These are phyloP conservation scores for Jaltomata sinuosa DNA, from an alignment of 257 asterid species.

Conservation along the genomic window DNA sequence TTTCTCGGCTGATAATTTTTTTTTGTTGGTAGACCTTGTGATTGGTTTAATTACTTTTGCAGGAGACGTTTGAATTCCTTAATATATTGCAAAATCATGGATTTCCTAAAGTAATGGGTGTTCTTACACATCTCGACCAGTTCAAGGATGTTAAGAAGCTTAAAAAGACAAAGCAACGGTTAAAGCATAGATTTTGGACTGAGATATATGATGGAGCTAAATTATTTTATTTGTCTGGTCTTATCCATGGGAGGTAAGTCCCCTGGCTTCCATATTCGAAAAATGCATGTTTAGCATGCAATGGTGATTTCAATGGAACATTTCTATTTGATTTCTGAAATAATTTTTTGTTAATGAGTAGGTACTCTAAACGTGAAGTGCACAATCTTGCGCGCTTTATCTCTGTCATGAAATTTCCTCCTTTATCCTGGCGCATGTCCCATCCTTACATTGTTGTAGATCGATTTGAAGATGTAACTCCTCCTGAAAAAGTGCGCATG, in stretches of 20 bases:
- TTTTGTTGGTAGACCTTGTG: not conserved
- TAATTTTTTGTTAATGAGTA: slow-evolving; percentile 24
- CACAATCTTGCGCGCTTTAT: slow-evolving; percentile 94
- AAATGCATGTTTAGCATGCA: not conserved
- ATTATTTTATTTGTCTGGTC: slow-evolving; percentile 92
- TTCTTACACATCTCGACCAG: slow-evolving; percentile 93
- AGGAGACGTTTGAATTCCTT: slow-evolving; percentile 97
- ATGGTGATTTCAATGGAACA: not conserved
- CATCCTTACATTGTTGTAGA: slow-evolving; percentile 93
- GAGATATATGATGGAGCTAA: slow-evolving; percentile 98
- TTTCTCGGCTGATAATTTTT: not conserved
- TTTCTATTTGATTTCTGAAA: not conserved
- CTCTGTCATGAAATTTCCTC: slow-evolving; percentile 96
- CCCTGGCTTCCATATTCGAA: not conserved
- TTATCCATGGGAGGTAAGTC: slow-evolving; percentile 91
- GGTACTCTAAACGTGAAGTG: slow-evolving; percentile 88
- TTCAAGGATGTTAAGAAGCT: slow-evolving; percentile 96
- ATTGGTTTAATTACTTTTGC: slow-evolving; percentile 11
- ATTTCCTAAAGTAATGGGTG: slow-evolving; percentile 98
- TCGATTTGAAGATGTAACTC: slow-evolving; percentile 92
- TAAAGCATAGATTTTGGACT: slow-evolving; percentile 99
- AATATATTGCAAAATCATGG: slow-evolving; percentile 97
- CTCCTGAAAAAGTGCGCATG: slow-evolving; percentile 70
- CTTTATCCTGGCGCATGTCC: slow-evolving; percentile 85
- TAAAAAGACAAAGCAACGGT: slow-evolving; percentile 82